phyloP scores from a whole-genome alignment of 768 basidiomycete genomes.

The Cystobasidium ongulense region DNA sequence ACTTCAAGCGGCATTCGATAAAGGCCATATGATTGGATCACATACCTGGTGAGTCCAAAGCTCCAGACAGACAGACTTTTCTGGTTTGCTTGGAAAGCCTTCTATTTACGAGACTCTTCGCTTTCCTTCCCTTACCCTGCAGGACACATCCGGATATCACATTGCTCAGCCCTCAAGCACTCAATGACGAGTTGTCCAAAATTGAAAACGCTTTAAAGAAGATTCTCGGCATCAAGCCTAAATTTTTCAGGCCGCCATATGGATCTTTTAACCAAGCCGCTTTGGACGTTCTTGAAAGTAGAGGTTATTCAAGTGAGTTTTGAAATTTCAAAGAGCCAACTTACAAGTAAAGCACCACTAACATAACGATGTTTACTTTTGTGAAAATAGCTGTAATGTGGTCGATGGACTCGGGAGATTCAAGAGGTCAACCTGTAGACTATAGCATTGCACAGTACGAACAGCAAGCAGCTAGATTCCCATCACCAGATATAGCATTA shows the following conservation, averaged over 20 bases:
- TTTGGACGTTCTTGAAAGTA: constrained; percentile 25
- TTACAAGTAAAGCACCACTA: background rate
- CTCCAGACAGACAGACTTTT: background rate
- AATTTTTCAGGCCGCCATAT: constrained; percentile 39
- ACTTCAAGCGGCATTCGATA: constrained; percentile 8
- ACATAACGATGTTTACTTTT: background rate
- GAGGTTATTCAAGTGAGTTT: constrained; percentile 34
- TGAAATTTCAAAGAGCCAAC: too few species aligned
- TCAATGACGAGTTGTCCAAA: background rate
- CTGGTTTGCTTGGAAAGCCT: background rate
- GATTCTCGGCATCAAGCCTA: constrained; percentile 39
- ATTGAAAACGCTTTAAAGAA: constrained; percentile 38
- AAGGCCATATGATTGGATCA: constrained; percentile 16
- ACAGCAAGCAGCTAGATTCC: constrained; percentile 19
- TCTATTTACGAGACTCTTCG: too few species aligned
- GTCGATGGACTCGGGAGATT: constrained; percentile 35
- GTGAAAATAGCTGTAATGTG: constrained; percentile 31
- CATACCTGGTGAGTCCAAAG: constrained; percentile 27
- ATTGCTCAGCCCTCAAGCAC: background rate
- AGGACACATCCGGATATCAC: background rate
- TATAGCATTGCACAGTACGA: constrained; percentile 31
- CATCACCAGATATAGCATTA: constrained; percentile 34
- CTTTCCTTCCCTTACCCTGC: background rate
- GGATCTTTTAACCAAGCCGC: constrained; percentile 11
- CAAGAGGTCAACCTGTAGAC: background rate